A percentile compares a stretch with the other conserved stretches of the same genome.
Evolutionary conservation across 352 stramenopile species (phyloP).

Genomic region (Hyphochytrium catenoides): DNA sequence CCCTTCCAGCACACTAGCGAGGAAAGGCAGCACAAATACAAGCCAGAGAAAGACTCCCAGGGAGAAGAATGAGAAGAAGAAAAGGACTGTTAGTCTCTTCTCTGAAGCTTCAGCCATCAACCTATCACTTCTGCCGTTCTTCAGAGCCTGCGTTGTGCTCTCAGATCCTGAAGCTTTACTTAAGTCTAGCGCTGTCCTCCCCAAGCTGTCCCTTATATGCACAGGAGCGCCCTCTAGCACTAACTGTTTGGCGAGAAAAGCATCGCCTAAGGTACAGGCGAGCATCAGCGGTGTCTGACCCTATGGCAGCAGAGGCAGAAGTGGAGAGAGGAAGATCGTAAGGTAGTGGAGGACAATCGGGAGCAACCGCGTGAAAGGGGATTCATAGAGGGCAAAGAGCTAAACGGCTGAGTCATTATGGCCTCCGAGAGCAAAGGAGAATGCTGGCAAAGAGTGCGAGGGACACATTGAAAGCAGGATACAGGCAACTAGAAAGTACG

Average conservation of each 20-base stretch:
- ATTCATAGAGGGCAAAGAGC: too few relatives aligned
- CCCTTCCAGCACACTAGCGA: too few relatives aligned
- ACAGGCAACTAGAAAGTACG: too few relatives aligned
- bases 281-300: conserved; percentile 54
- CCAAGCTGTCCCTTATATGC: conserved; percentile 31
- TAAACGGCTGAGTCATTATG: too few relatives aligned
- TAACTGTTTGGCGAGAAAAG: conserved; percentile 51
- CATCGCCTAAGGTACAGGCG: conserved; percentile 35
- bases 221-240: conserved; percentile 43
- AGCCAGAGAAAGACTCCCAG: conserved; percentile 22
- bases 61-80: conserved; percentile 36
- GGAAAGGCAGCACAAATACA: conserved; percentile 22
- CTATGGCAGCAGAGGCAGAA: too few relatives aligned
- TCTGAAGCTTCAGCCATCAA: conserved; percentile 26
- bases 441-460: too few relatives aligned
- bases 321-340: too few relatives aligned
- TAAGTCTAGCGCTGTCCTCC: conserved; percentile 40
- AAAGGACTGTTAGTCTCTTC: conserved; percentile 26
- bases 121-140: conserved; percentile 27
- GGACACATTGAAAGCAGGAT: too few relatives aligned
- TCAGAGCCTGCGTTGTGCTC: conserved; percentile 32
- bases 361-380: too few relatives aligned
- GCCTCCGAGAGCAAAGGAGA: too few relatives aligned
- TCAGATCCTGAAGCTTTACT: conserved; percentile 32
- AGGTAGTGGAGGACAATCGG: too few relatives aligned